phyloP scores from a whole-genome alignment of 2,329 filamentous ascomycete genomes.

The Diaporthe amygdali region DNA sequence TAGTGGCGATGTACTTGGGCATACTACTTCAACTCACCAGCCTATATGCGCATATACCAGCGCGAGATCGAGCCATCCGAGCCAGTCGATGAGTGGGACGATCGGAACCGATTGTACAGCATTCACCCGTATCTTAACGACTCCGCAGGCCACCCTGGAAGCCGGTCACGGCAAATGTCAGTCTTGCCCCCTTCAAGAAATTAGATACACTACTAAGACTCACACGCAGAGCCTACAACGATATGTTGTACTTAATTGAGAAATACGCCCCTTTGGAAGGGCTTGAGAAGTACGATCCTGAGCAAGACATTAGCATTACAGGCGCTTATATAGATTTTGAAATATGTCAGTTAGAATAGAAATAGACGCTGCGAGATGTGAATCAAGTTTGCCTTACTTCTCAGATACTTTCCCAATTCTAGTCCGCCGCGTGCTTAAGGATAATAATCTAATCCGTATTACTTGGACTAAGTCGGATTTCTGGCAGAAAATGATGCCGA shows the following conservation, averaged over 20 bases:
- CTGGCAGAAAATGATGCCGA: no score
- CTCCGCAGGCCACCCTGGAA: neutral
- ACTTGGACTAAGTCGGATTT: no score
- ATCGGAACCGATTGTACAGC: neutral
- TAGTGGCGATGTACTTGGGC: slow-evolving; percentile 10
- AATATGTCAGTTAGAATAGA: neutral
- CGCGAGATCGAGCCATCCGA: neutral
- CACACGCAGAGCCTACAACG: neutral
- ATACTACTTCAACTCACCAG: slow-evolving; percentile 8
- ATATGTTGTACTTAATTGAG: slow-evolving; percentile 5
- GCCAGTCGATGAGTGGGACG: slow-evolving; percentile 5
- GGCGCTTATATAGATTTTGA: neutral
- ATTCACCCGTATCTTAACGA: neutral
- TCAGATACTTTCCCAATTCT: no score
- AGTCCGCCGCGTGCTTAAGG: neutral
- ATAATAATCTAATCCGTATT: no score
- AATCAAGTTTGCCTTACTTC: no score
- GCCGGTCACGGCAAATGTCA: neutral
- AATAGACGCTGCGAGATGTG: neutral
- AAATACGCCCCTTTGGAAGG: slow-evolving; percentile 2
- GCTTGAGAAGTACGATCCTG: neutral
- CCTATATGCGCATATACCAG: neutral
- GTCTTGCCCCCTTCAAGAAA: neutral
- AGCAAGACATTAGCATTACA: neutral
- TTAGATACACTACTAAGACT: neutral